Base-by-base conservation (phyloP, 768 basidiomycete genomes). In the Lactarius quietus region DNA sequence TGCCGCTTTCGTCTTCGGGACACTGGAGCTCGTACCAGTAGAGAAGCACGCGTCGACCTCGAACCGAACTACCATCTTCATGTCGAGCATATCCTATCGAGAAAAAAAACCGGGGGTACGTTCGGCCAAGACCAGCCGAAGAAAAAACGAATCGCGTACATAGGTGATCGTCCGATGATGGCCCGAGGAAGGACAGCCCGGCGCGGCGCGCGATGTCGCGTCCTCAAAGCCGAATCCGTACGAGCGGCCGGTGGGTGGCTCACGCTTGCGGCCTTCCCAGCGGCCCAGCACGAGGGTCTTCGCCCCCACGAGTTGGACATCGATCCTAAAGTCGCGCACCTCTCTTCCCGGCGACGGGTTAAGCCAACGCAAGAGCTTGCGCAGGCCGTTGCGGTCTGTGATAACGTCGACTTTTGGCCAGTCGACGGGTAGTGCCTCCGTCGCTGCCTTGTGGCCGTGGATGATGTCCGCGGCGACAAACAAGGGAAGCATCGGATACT, bases 161-260 rank as follows among this genome's bases (percentile, higher is more conserved):
- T 88, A 89, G 68, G 76, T 77, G 17, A 89, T 73, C 59, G 89
- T 83, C 28, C 88, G 80, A 70, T 88, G 83, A 68, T 91, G 87
- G 0, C 83, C 86, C 1, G 82, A 77, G 57, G 78, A 78, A 31
- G 77, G 79, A 67, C 86, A 86, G 45, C 82, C 83, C 4, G 73
- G 67, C 1, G 80, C 81, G 23, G 75, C 71, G 26, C 63, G 74
- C 0, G 87, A 86, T 3, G 81, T 79, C 0, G 81, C 82, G 64
- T 77, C 80, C 70, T 89, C 84, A 70, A 89, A 93, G 64, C 82
- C 85, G 56, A 82, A 76, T 0, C 88, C 88, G 72, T 77, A 92
- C 0, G 75, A 76, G 0, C 78, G 79, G 18, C 81, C 66, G 9
- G 60, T 69, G 0, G 61, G 63, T 17, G 68, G 38, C 41, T 76